These are phyloP conservation scores for Filobasidium wieringae DNA, from an alignment of 768 basidiomycete genomes.

Conservation along the genomic window DNA sequence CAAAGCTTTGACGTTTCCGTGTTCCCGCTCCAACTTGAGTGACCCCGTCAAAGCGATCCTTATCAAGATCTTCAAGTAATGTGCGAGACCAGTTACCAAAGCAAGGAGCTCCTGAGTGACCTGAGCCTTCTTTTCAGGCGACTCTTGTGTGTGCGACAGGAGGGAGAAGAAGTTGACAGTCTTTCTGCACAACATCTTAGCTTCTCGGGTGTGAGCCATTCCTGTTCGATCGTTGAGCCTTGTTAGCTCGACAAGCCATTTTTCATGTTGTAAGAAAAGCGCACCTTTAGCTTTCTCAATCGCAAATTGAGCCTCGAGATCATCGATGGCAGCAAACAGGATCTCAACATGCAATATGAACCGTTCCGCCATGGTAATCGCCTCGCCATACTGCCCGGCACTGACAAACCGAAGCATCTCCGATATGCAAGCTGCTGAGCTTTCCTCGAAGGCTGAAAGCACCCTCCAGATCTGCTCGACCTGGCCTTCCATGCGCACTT, in stretches of 20 bases:
- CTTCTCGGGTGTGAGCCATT: slow-evolving; percentile 96
- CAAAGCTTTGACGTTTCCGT: slow-evolving; percentile 70
- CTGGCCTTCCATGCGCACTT: slow-evolving; percentile 87
- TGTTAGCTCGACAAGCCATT: neutral
- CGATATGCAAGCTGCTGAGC: slow-evolving; percentile 96
- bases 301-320: slow-evolving; percentile 79
- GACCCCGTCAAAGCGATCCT: slow-evolving; percentile 93
- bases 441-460: slow-evolving; percentile 94
- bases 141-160: slow-evolving; percentile 72
- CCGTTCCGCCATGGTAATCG: slow-evolving; percentile 95
- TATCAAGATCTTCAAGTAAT: slow-evolving; percentile 98
- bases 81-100: slow-evolving; percentile 94
- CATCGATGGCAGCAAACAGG: slow-evolving; percentile 91
- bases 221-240: no score
- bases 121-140: slow-evolving; percentile 62
- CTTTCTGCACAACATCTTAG: slow-evolving; percentile 95
- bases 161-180: slow-evolving; percentile 96
- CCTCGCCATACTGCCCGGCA: slow-evolving; percentile 88
- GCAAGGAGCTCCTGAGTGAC: slow-evolving; percentile 96
- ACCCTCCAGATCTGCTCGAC: slow-evolving; percentile 99
- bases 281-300: slow-evolving; percentile 71
- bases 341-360: slow-evolving; percentile 98
- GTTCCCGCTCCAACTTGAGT: slow-evolving; percentile 86
- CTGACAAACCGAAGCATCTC: slow-evolving; percentile 98
- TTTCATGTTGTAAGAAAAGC: slow-evolving; percentile 25